Base-by-base conservation (phyloP, 208 protist species). In the Acanthamoeba culbertsoni region DNA sequence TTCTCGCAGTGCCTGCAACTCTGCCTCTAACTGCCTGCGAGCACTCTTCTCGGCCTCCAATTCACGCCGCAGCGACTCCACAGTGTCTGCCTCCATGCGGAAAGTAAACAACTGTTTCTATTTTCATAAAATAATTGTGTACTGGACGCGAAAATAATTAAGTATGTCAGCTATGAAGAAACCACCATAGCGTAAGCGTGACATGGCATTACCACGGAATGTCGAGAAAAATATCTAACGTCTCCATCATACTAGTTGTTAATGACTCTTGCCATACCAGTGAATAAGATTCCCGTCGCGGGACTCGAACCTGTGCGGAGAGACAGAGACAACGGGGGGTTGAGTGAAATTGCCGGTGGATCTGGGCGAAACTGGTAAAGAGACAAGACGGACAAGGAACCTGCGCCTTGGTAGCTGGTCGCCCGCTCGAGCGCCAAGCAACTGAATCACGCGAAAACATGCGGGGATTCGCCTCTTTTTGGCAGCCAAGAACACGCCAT, bases 51-150 rank as follows among this genome's bases (percentile, higher is more conserved):
- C 82, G 8, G 33, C 33, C 35, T 37, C 82, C n/a, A 90, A 53
- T 33, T 90, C 82, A 16, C 37, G 82, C 46, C 82, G 82, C 51
- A 90, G 55, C 35, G 31, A 31, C 23, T 40, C 82, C 82, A 90
- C 51, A 0, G 46, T 68, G 53, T 57, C 23, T 20, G n/a, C n/a
- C n/a, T 55, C 75, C 45, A 86, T 75, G 28, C n/a, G n/a, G n/a
- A n/a, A n/a, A n/a, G n/a, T n/a, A n/a, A n/a, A n/a, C n/a, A n/a
- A 31, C 18, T 65, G 4, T 18, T 1, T 37, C 4, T 33, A 33
- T 31, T 37, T 0, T 18, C 4, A 5, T 0, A 33, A 31, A 65
- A 40, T 6, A 37, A 7, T n/a, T n/a, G n/a, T n/a, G n/a, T n/a
- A n/a, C n/a, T n/a, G n/a, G n/a, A n/a, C n/a, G n/a, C n/a, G n/a